Conservation (phyloP, 768 basidiomycete genomes). For the Phlegmacium glaucopus region DNA sequence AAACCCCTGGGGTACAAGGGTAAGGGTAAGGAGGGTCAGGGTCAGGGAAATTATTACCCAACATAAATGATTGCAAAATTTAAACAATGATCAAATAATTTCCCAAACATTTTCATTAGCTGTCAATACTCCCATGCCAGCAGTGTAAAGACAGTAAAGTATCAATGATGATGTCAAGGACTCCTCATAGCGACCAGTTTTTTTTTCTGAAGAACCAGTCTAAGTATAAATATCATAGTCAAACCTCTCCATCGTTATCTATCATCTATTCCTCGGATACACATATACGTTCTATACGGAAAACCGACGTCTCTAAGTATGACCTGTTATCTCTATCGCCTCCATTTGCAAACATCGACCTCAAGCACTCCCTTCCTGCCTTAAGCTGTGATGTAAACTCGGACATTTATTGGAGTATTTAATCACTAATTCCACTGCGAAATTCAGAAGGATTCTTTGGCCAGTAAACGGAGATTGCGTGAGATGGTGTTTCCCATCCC, state of each 20-base stretch:
- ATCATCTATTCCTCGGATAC: background rate
- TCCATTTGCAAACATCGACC: conserved; percentile 14
- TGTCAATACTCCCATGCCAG: no score
- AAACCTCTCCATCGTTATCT: no score
- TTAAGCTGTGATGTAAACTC: conserved; percentile 17
- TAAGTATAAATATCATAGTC: no score
- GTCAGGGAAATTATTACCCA: no score
- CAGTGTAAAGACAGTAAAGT: no score
- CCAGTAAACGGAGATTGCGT: conserved; percentile 15
- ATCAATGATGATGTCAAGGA: conserved; percentile 24
- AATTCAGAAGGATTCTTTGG: conserved; percentile 15
- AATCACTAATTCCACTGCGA: conserved; percentile 19
- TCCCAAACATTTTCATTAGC: no score
- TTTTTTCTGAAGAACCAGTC: no score
- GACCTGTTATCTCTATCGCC: conserved; percentile 1
- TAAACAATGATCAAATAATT: no score
- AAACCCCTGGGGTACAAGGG: no score
- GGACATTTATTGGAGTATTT: conserved; percentile 7
- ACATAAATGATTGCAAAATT: no score
- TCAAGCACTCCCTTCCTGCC: conserved; percentile 16
- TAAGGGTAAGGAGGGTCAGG: no score
- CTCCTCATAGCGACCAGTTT: conserved; percentile 28
- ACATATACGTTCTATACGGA: no score
- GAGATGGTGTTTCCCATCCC: conserved; percentile 21
- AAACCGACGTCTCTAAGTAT: background rate